phyloP scores from a whole-genome alignment of 495 filamentous ascomycete species.

The Amorphotheca resinae region DNA sequence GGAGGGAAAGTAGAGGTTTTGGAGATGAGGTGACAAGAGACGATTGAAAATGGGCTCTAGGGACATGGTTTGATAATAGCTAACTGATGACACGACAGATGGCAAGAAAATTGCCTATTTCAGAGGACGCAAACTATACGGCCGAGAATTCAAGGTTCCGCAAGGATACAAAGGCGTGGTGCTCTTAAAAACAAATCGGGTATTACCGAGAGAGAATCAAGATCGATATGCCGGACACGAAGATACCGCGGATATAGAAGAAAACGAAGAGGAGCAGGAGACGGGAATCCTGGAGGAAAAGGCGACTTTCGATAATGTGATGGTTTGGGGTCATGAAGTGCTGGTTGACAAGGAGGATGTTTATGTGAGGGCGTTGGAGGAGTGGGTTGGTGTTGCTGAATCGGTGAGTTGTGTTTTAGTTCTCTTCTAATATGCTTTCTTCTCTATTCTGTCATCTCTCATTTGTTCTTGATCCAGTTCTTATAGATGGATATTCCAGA shows the following conservation, averaged over 20 bases:
- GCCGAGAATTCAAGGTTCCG: slow-evolving; percentile 54
- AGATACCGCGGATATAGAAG: slow-evolving; percentile 18
- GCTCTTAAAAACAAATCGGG: slow-evolving; percentile 21
- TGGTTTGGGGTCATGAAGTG: slow-evolving; percentile 73
- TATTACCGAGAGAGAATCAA: slow-evolving; percentile 23
- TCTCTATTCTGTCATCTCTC: no score
- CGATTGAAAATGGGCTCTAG: no score
- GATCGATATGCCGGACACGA: not conserved
- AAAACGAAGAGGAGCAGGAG: slow-evolving; percentile 35
- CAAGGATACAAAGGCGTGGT: slow-evolving; percentile 58
- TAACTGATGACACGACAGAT: slow-evolving; percentile 1
- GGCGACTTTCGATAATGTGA: slow-evolving; percentile 59
- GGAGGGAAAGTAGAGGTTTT: no score
- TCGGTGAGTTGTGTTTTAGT: slow-evolving; percentile 17
- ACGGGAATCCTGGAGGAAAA: slow-evolving; percentile 48
- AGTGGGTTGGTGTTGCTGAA: slow-evolving; percentile 74
- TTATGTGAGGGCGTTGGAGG: slow-evolving; percentile 53
- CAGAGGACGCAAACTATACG: slow-evolving; percentile 70
- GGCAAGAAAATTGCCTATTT: slow-evolving; percentile 55
- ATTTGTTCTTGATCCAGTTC: no score
- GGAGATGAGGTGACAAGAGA: no score
- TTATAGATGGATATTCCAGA: not conserved
- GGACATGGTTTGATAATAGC: not conserved
- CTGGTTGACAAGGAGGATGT: slow-evolving; percentile 38
- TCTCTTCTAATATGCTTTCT: no score